Percentiles rank a stretch among this genome's conserved stretches.
These are phyloP conservation scores for Udeniomyces megalosporus DNA, from an alignment of 768 basidiomycete species.

Conservation along the genomic window DNA sequence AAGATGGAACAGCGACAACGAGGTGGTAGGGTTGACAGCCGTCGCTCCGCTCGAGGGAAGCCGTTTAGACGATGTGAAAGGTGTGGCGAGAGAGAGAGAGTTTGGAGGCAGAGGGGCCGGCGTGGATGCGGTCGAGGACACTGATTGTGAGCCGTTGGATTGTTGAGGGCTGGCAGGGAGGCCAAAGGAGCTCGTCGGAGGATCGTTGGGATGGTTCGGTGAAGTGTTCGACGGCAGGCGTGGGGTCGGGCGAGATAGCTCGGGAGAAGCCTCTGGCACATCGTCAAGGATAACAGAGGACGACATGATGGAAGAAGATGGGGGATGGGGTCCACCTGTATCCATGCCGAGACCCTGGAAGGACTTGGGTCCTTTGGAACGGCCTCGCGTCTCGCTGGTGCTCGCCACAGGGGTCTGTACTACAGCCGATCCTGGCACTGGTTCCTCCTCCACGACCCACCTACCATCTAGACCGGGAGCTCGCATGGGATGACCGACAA, in stretches of 20 bases:
- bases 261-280: background rate
- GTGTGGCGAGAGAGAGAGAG: background rate
- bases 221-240: no score
- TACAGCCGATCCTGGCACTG: background rate
- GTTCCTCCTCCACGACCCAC: constrained; percentile 3
- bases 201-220: no score
- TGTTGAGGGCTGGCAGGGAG: no score
- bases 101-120: background rate
- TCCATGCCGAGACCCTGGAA: background rate
- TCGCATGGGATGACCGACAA: constrained; percentile 81
- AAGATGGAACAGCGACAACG: constrained; percentile 52
- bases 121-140: background rate
- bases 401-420: background rate
- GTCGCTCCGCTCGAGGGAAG: background rate
- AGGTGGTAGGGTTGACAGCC: constrained; percentile 15
- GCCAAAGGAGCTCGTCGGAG: no score
- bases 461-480: constrained; percentile 25
- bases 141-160: background rate
- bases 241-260: background rate
- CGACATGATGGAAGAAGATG: background rate
- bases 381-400: background rate
- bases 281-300: background rate
- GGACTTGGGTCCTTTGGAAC: background rate
- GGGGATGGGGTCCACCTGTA: background rate
- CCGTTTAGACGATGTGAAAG: no score